phyloP scores from a whole-genome alignment of 2,329 filamentous ascomycete species.

The Pseudogymnoascus sp. region DNA sequence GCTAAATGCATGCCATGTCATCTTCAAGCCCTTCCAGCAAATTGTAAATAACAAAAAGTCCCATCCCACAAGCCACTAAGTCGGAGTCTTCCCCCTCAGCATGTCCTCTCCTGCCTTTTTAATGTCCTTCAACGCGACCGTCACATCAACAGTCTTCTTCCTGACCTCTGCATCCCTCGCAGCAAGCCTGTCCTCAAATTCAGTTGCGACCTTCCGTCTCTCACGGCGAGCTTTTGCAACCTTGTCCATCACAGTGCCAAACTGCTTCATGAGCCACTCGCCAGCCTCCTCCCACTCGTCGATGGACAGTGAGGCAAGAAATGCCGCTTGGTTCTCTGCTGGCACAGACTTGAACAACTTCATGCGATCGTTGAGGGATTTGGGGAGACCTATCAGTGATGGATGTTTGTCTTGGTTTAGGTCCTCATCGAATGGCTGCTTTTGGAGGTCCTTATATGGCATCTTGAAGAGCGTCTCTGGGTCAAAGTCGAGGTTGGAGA shows the following conservation, averaged over 20 bases:
- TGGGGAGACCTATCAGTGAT: neutral
- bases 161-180: constrained; percentile 22
- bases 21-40: neutral
- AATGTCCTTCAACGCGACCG: constrained; percentile 23
- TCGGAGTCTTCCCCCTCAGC: constrained; percentile 9
- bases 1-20: constrained; percentile 4
- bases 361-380: constrained; percentile 16
- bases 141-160: constrained; percentile 17
- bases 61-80: neutral
- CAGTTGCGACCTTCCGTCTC: constrained; percentile 19
- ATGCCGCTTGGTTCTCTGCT: constrained; percentile 9
- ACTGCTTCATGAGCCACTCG: constrained; percentile 25
- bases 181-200: constrained; percentile 24
- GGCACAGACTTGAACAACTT: constrained; percentile 11
- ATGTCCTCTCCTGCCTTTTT: constrained; percentile 19
- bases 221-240: constrained; percentile 21
- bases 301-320: constrained; percentile 20
- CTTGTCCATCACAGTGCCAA: constrained; percentile 18
- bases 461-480: neutral
- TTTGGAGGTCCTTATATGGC: neutral
- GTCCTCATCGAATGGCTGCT: neutral
- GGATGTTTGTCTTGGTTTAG: neutral
- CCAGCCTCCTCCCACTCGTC: constrained; percentile 28
- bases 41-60: neutral
- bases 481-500: neutral